Conservation (phyloP, 2,329 filamentous ascomycete species). For the Aspergillus aculeatinus region DNA sequence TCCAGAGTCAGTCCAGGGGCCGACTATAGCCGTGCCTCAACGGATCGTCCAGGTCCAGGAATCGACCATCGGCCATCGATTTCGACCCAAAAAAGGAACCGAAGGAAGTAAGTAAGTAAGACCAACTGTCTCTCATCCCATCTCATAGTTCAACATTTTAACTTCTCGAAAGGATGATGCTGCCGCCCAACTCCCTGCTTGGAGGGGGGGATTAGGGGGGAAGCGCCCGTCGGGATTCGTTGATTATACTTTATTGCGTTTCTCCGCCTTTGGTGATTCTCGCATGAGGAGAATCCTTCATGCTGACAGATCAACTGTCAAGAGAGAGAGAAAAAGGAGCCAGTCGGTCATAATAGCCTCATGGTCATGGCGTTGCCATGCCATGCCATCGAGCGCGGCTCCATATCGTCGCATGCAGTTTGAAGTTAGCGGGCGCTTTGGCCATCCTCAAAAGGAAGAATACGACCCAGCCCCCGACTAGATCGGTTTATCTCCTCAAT, state of each 20-base stretch:
- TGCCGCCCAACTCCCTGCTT: neutral
- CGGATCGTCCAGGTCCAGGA: neutral
- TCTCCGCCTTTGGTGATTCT: neutral
- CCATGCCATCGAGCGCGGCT: neutral
- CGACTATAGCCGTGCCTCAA: neutral
- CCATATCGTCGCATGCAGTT: neutral
- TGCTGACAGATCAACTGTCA: neutral
- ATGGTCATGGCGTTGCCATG: neutral
- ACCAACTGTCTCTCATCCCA: neutral
- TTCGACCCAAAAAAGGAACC: neutral
- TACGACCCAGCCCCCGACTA: neutral
- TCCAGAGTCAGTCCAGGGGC: neutral
- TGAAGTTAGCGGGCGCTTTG: neutral
- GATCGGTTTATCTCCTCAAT: neutral
- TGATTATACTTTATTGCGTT: neutral
- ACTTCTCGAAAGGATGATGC: neutral
- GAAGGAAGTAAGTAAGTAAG: neutral
- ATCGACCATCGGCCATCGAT: neutral
- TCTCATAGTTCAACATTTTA: neutral
- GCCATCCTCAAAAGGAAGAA: neutral
- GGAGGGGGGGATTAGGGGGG: too few species aligned
- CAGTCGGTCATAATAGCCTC: constrained; percentile 2
- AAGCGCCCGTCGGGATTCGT: neutral
- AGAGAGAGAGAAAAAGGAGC: neutral
- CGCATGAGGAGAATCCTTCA: neutral